A percentile compares a stretch with the other conserved stretches of the same genome.
Conservation (phyloP, 768 basidiomycete species). For the Macrocybe gigantea region DNA sequence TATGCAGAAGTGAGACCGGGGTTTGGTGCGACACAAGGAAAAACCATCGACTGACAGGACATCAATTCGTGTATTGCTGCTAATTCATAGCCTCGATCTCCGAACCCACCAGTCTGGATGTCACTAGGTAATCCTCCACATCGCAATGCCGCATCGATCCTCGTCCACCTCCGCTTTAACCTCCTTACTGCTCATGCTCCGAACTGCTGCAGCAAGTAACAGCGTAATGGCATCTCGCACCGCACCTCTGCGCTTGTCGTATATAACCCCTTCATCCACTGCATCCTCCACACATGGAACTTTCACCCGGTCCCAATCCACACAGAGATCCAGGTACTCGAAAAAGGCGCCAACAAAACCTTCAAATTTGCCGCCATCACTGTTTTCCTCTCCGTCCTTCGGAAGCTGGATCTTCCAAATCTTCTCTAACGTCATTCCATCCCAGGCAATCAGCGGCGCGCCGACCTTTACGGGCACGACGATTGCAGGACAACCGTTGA, state of each 20-base stretch:
- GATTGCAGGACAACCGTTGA: constrained; percentile 56
- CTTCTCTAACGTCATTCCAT: constrained; percentile 49
- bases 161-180: constrained; percentile 51
- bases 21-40: no score
- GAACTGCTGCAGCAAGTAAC: constrained; percentile 49
- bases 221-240: constrained; percentile 43
- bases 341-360: constrained; percentile 50
- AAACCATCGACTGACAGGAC: no score
- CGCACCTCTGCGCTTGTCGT: constrained; percentile 11
- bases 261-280: constrained; percentile 19
- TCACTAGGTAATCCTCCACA: constrained; percentile 56
- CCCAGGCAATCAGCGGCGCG: constrained; percentile 62
- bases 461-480: constrained; percentile 55
- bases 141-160: constrained; percentile 55
- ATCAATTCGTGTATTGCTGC: no score
- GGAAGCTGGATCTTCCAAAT: constrained; percentile 49
- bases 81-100: no score
- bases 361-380: constrained; percentile 33
- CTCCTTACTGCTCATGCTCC: constrained; percentile 46
- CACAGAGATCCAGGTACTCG: constrained; percentile 56
- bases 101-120: background rate
- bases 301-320: constrained; percentile 53
- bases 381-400: constrained; percentile 23
- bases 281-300: constrained; percentile 15
- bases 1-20: no score